Evolutionary conservation across 1,139 yeast genomes (phyloP).

Genomic region (Magnusiomyces clavatus): DNA sequence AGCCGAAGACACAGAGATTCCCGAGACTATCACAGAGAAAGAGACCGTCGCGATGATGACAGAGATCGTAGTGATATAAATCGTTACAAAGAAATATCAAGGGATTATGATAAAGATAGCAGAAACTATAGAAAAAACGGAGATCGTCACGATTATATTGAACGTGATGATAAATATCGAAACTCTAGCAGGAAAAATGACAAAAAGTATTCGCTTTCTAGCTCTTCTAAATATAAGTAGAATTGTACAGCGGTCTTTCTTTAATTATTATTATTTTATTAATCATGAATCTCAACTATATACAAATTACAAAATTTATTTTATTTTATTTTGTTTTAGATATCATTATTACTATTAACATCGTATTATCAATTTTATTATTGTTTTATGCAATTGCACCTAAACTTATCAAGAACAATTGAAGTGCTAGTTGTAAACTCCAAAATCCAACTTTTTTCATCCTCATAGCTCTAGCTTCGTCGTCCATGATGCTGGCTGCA

Average conservation of each 20-base stretch:
- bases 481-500: conserved; percentile 82
- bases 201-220: too few relatives aligned
- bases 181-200: too few relatives aligned
- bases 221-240: too few relatives aligned
- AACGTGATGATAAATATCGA: background rate
- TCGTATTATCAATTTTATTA: background rate
- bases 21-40: background rate
- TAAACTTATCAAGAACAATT: conserved; percentile 70
- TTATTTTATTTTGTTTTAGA: background rate
- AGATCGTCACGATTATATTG: background rate
- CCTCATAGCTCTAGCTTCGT: conserved; percentile 62
- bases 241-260: too few relatives aligned
- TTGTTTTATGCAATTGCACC: conserved; percentile 44
- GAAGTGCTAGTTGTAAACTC: conserved; percentile 81
- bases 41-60: background rate
- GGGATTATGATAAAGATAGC: background rate
- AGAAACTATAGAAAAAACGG: background rate
- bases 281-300: background rate
- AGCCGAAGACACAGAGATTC: too few relatives aligned
- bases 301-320: background rate
- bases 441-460: conserved; percentile 85
- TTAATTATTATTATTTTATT: too few relatives aligned
- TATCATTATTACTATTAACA: background rate
- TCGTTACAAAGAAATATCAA: background rate
- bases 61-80: background rate